Base-by-base conservation (phyloP, 2,329 filamentous ascomycete genomes). In the Tetracladium maxilliforme region DNA sequence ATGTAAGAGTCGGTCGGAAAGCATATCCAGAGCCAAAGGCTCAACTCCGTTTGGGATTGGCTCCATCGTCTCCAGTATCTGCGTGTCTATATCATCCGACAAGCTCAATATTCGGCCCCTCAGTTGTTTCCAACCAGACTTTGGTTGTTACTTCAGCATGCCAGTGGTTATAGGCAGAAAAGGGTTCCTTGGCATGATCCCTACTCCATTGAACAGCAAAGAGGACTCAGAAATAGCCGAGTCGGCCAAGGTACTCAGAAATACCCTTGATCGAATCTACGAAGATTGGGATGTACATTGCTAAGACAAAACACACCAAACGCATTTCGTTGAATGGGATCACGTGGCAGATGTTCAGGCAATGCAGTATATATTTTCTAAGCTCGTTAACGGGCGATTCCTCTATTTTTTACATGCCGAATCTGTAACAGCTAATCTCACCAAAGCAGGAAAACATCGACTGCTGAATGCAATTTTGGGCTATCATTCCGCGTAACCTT, bases 21-120 rank as follows among this genome's bases (percentile, higher is more conserved):
- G 43, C 9, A 63, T 66, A 32, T 54, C 64, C 22, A 44, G 49
- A 12, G 48, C 52, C 8, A 66, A 67, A 39, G 61, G 61, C 1
- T 52, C 57, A 15, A 65, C 55, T 0, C 49, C 57, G 0, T 64
- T 55, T 33, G 62, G 62, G 8, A 58, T 64, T 22, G 60, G 53
- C 7, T 54, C 57, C 15, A 48, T 61, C 4, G 49, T 58, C 4
- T 47, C 53, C 3, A 52, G 46, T 21, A 58, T 66, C 27, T 65
- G 61, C 41, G 51, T 54, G 29, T 58, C 59, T 9, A 59, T 67
- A 10, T 37, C 64, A 9, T 52, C 51, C 22, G 61, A 66, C 35
- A 47, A 54, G 28, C 48, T 49, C 7, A 52, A 55, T 19, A 49
- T 65, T 11, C 42, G 52, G 3, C 56, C 58, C 1, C 34, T 66